Evolutionary conservation across 805 yeast species (phyloP).

Genomic region (Hanseniaspora taiwanica): DNA sequence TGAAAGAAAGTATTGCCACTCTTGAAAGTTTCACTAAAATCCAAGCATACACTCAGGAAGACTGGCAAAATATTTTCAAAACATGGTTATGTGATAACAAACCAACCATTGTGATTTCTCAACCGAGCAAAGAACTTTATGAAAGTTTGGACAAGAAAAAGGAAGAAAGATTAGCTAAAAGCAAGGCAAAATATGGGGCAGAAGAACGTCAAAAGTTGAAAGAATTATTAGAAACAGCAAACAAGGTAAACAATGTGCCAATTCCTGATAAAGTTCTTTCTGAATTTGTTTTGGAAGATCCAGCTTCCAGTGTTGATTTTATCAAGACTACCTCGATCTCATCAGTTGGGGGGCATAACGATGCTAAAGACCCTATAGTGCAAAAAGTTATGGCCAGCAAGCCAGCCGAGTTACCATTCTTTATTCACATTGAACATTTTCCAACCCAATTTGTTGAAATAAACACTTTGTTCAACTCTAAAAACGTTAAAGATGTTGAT

Average conservation of each 20-base stretch:
- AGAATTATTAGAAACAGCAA: slow-evolving; percentile 45
- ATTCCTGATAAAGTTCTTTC: slow-evolving; percentile 59
- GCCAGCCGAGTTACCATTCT: slow-evolving; percentile 46
- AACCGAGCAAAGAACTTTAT: slow-evolving; percentile 51
- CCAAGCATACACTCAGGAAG: slow-evolving; percentile 41
- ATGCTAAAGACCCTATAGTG: slow-evolving; percentile 18
- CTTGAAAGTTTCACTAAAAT: slow-evolving; percentile 43
- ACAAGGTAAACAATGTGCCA: slow-evolving; percentile 52
- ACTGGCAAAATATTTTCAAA: slow-evolving; percentile 53
- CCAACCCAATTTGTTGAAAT: slow-evolving; percentile 69
- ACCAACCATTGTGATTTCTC: slow-evolving; percentile 54
- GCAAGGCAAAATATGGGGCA: slow-evolving; percentile 41
- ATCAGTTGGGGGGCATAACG: slow-evolving; percentile 31
- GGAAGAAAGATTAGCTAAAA: slow-evolving; percentile 33
- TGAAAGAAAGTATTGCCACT: slow-evolving; percentile 40
- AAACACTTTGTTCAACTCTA: slow-evolving; percentile 44
- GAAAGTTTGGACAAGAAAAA: slow-evolving; percentile 29
- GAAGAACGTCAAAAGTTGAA: slow-evolving; percentile 44
- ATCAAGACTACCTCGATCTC: slow-evolving; percentile 53
- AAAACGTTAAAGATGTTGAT: slow-evolving; percentile 31
- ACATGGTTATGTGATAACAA: slow-evolving; percentile 45
- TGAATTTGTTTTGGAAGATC: slow-evolving; percentile 59
- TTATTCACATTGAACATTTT: slow-evolving; percentile 66
- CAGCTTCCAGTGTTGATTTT: slow-evolving; percentile 52
- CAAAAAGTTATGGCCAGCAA: slow-evolving; percentile 11